Base-by-base conservation (phyloP, 257 asterid species). In the Salvia hispanica region DNA sequence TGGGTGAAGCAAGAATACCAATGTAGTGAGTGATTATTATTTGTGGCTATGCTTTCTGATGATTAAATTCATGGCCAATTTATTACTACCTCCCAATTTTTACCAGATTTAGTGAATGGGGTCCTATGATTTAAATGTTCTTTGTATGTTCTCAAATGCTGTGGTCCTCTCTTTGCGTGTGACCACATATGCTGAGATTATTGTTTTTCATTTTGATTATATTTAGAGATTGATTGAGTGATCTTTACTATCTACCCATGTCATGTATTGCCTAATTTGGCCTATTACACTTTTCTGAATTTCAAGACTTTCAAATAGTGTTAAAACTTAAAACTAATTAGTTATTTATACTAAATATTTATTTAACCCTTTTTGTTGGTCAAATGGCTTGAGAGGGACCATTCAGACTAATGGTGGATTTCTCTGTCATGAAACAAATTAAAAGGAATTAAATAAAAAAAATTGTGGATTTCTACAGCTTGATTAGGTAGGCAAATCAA, bases 111-210 rank as follows among this genome's bases (percentile, higher is more conserved):
- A 47, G 58, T 46, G 45, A 40, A 53, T 69, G 74, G 7, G 76
- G 77, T 36, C 77, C 77, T 62, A 45, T 33, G 10, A 13, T 34
- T 70, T 72, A 67, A 42, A 42, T 61, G 52, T 28, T 67, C 37
- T 40, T 40, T 36, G 31, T 43, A 21, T 65, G 55, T 21, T 18
- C 51, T 58, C 68, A 58, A 53, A 58, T 58, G 64, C 61, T 47
- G 18, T 61, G 72, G 77, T 78, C 77, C 64, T 52, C 66, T 52
- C 31, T 11, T 60, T 71, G 25, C 48, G 61, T 55, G 74, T 66
- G 77, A 70, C 70, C 75, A 63, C 65, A 64, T 33, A 51, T 46
- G 43, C n/a, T 3, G 25, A 15, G 44, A 62, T 63, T 5, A 7
- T 5, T 34, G 4, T 34, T 34, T 39, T 39, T 7, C 52, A 51